phyloP scores from a whole-genome alignment of 176 grass and related monocot genomes.

The Aegilops sharonensis region DNA sequence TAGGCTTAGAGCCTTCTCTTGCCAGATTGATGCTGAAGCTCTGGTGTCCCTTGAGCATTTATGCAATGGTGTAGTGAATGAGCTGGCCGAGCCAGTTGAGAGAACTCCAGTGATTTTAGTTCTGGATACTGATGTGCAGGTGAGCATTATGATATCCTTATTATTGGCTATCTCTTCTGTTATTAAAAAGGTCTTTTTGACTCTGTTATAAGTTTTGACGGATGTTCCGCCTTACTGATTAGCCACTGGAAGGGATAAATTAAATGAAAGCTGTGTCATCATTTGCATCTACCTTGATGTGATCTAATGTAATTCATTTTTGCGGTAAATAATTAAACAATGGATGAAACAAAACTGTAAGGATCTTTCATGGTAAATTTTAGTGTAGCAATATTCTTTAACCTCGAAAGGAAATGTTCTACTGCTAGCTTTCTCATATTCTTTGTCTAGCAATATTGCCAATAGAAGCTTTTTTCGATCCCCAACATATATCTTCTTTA shows the following conservation, averaged over 20 bases:
- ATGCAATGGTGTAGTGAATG: conserved; percentile 35
- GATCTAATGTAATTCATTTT: conserved; percentile 11
- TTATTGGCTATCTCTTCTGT: background rate
- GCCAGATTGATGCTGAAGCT: conserved; percentile 32
- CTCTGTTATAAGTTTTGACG: background rate
- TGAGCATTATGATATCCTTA: conserved; percentile 30
- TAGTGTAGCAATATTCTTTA: too few species aligned
- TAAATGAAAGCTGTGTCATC: background rate
- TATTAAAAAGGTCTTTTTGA: background rate
- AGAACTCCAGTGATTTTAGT: conserved; percentile 83
- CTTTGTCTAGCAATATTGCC: conserved; percentile 16
- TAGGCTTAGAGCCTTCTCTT: conserved; percentile 55
- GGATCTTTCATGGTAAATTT: conserved; percentile 12
- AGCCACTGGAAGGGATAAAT: background rate
- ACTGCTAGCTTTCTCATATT: background rate
- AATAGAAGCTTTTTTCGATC: background rate
- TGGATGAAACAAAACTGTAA: background rate
- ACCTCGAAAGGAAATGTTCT: background rate
- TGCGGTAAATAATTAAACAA: background rate
- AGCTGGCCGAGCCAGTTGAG: conserved; percentile 27
- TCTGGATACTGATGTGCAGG: conserved; percentile 77
- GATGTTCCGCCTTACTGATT: background rate
- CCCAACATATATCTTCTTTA: conserved; percentile 9
- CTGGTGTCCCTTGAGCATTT: conserved; percentile 28
- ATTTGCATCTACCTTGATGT: background rate